phyloP scores from a whole-genome alignment of 169 alveolate species.

The Sarcocystis neurona region DNA sequence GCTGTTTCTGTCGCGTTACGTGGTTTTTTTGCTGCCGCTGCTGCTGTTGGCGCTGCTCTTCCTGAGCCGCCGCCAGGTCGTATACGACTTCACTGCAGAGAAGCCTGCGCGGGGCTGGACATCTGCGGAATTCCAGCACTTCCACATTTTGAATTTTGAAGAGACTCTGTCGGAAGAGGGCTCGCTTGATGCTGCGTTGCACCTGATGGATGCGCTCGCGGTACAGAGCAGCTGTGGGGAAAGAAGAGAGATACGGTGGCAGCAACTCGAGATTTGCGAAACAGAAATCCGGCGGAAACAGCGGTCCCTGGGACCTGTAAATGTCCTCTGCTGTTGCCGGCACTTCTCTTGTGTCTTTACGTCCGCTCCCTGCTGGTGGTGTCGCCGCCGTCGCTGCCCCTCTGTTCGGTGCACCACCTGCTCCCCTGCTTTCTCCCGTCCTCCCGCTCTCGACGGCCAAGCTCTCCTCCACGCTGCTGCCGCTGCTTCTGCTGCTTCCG shows the following conservation, averaged over 20 bases:
- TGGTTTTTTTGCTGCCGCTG: background rate
- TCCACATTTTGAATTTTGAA: constrained; percentile 48
- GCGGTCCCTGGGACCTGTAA: too few species aligned
- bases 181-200: constrained; percentile 15
- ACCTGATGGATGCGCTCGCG: constrained; percentile 34
- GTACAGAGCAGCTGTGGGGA: constrained; percentile 30
- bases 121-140: constrained; percentile 19
- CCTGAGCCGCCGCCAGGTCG: constrained; percentile 26
- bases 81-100: background rate
- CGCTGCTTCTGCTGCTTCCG: background rate
- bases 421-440: too few species aligned
- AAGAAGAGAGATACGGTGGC: constrained; percentile 16
- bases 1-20: too few species aligned
- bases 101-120: constrained; percentile 35
- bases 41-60: background rate
- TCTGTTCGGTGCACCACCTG: too few species aligned
- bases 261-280: background rate
- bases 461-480: background rate
- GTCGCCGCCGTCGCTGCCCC: background rate
- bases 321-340: too few species aligned
- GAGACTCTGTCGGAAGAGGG: constrained; percentile 29
- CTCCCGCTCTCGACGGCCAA: background rate
- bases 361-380: constrained; percentile 3
- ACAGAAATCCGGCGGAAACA: constrained; percentile 9
- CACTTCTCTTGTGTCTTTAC: background rate